Percentiles rank a stretch among this genome's conserved stretches.
Evolutionary conservation across 2,329 filamentous ascomycete species (phyloP).

Genomic region (Plectosphaerella sp.): DNA sequence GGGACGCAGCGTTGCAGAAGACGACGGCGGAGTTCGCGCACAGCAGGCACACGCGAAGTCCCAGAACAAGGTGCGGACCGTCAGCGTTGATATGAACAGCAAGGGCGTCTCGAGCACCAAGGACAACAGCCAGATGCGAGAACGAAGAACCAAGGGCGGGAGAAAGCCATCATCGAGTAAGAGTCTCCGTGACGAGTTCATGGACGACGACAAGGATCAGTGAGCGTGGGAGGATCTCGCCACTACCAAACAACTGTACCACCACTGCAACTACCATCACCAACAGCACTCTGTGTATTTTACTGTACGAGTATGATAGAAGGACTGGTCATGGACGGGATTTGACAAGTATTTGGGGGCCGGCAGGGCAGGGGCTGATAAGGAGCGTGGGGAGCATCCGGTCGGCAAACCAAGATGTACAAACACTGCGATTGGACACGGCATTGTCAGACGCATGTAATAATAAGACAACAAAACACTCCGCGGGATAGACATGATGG

Average conservation of each 20-base stretch:
- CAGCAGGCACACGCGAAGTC: conserved; percentile 16
- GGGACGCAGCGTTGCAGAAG: conserved; percentile 38
- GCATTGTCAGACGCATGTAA: too few relatives aligned
- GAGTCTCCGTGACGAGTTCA: conserved; percentile 34
- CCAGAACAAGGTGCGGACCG: conserved; percentile 33
- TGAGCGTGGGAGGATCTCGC: conserved; percentile 1
- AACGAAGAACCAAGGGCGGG: conserved; percentile 36
- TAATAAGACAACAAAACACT: too few relatives aligned
- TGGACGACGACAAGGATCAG: conserved; percentile 23
- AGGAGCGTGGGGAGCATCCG: too few relatives aligned
- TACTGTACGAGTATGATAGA: background rate
- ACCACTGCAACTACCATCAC: background rate
- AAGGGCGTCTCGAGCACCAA: conserved; percentile 21
- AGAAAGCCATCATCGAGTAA: conserved; percentile 27
- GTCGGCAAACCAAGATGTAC: too few relatives aligned
- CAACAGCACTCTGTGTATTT: background rate
- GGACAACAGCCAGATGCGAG: conserved; percentile 28
- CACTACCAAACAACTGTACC: conserved; percentile 1
- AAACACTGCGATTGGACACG: too few relatives aligned
- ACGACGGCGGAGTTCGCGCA: conserved; percentile 43
- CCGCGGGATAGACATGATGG: too few relatives aligned
- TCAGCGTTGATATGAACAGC: conserved; percentile 29
- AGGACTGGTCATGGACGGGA: background rate
- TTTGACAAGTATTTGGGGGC: too few relatives aligned
- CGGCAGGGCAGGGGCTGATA: too few relatives aligned